A percentile compares a stretch with the other conserved stretches of the same genome.
These are phyloP conservation scores for Houttuynia cordata DNA, from an alignment of 164 flowering plant species.

Conservation along the genomic window DNA sequence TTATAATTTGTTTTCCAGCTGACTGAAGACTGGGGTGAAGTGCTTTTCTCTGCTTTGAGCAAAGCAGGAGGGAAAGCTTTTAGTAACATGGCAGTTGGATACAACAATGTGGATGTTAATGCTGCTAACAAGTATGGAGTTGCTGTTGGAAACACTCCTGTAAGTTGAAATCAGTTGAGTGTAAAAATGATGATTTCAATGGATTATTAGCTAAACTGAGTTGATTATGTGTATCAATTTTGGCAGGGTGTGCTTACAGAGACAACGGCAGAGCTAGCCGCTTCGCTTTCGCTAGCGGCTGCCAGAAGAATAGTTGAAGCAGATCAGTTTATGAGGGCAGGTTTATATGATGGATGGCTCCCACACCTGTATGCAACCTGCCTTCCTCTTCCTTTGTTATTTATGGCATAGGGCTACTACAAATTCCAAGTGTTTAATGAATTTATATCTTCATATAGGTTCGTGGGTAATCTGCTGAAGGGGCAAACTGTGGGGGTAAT, in stretches of 20 bases:
- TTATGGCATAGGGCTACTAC: neutral
- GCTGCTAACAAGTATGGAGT: constrained; percentile 82
- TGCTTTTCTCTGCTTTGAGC: constrained; percentile 73
- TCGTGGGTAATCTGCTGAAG: constrained; percentile 88
- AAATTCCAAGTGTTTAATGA: neutral
- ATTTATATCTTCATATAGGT: constrained; percentile 25
- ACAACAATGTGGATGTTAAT: constrained; percentile 86
- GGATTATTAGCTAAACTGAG: neutral
- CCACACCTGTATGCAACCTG: constrained; percentile 67
- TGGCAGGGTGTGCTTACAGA: constrained; percentile 85
- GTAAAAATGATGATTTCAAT: too few relatives aligned
- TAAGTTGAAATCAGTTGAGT: constrained; percentile 17
- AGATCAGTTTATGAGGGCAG: constrained; percentile 95
- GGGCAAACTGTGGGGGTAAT: constrained; percentile 97
- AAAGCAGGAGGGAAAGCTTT: constrained; percentile 92
- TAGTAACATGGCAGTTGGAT: constrained; percentile 97
- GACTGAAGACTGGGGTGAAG: constrained; percentile 97
- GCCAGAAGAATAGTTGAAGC: constrained; percentile 94
- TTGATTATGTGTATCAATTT: neutral
- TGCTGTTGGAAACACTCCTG: constrained; percentile 96
- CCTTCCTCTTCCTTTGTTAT: neutral
- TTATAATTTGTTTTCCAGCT: constrained; percentile 24
- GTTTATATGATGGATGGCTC: constrained; percentile 96
- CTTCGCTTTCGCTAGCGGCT: constrained; percentile 78
- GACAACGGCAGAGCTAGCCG: constrained; percentile 93